Evolutionary conservation across 306 rosid genomes (phyloP).

Genomic region (Inga laurina): DNA sequence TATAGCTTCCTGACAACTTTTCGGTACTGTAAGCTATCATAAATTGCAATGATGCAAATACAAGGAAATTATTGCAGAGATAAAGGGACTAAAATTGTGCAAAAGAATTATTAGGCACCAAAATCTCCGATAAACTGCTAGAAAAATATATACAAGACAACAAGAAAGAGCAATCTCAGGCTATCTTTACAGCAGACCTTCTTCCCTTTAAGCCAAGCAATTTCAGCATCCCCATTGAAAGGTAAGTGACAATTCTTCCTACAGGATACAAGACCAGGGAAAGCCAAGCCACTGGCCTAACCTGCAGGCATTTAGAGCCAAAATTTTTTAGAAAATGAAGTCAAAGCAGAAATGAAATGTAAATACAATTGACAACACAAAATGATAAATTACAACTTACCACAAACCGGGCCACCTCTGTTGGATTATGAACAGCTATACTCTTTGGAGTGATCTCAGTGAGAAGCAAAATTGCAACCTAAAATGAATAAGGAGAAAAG

Average conservation of each 20-base stretch:
- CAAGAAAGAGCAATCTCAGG: constrained; percentile 23
- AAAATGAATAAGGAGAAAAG: constrained; percentile 33
- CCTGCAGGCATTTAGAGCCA: constrained; percentile 61
- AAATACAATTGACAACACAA: constrained; percentile 9
- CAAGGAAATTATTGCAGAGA: constrained; percentile 18
- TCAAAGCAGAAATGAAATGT: constrained; percentile 25
- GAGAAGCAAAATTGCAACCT: constrained; percentile 97
- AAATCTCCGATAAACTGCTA: constrained; percentile 11
- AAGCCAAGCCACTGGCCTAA: constrained; percentile 99
- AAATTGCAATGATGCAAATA: constrained; percentile 8
- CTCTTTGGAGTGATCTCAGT: constrained; percentile 99
- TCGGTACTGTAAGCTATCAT: not conserved
- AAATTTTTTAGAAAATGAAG: constrained; percentile 29
- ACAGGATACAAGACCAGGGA: constrained; percentile 87
- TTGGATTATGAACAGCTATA: constrained; percentile 95
- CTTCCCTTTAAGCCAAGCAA: constrained; percentile 95
- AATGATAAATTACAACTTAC: constrained; percentile 55
- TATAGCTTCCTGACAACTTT: constrained; percentile 1
- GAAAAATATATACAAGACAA: constrained; percentile 17
- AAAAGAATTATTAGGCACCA: constrained; percentile 24
- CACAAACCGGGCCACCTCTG: constrained; percentile 97
- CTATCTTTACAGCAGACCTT: constrained; percentile 57
- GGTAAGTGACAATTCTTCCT: constrained; percentile 88
- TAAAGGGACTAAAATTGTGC: constrained; percentile 13
- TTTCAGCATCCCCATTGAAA: constrained; percentile 98